Evolutionary conservation across 2,329 filamentous ascomycete genomes (phyloP).

Genomic region (Scopulariopsis brevicaulis): DNA sequence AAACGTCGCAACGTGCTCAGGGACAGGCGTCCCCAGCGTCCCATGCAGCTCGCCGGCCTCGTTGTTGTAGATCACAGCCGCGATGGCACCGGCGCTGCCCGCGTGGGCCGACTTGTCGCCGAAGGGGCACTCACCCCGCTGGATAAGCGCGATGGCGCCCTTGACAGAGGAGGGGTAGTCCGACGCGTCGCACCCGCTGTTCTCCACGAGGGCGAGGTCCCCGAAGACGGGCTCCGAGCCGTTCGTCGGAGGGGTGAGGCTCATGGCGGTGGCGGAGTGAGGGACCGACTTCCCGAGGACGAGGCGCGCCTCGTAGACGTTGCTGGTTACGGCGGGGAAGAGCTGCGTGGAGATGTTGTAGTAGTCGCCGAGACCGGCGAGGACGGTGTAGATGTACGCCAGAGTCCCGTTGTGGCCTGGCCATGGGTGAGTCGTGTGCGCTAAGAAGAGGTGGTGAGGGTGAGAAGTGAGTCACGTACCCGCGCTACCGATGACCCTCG

Average conservation of each 20-base stretch:
- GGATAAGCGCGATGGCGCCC: constrained; percentile 59
- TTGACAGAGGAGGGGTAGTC: constrained; percentile 50
- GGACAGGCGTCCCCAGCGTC: constrained; percentile 52
- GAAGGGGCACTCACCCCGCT: constrained; percentile 60
- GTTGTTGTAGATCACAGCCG: constrained; percentile 66
- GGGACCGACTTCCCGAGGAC: constrained; percentile 42
- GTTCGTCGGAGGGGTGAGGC: constrained; percentile 54
- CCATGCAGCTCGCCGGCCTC: constrained; percentile 50
- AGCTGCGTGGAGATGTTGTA: constrained; percentile 52
- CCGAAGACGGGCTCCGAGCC: constrained; percentile 47
- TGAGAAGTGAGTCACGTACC: constrained; percentile 26
- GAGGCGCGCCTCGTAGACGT: constrained; percentile 45
- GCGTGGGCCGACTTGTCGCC: constrained; percentile 59
- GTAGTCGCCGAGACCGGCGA: constrained; percentile 45
- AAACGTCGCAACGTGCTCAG: constrained; percentile 55
- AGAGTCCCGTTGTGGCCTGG: constrained; percentile 53
- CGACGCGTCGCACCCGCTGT: constrained; percentile 49
- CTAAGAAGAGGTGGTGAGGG: not conserved
- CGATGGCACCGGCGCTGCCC: constrained; percentile 57
- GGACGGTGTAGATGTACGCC: constrained; percentile 46
- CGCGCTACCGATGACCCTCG: constrained; percentile 57
- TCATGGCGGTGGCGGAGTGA: constrained; percentile 42
- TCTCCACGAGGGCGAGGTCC: constrained; percentile 46
- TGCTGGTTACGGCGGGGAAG: constrained; percentile 51
- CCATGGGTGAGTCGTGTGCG: not conserved